Evolutionary conservation across 805 yeast species (phyloP), one percentile per base, ranked within the genome.

Genomic region (Starmerella apis): DNA sequence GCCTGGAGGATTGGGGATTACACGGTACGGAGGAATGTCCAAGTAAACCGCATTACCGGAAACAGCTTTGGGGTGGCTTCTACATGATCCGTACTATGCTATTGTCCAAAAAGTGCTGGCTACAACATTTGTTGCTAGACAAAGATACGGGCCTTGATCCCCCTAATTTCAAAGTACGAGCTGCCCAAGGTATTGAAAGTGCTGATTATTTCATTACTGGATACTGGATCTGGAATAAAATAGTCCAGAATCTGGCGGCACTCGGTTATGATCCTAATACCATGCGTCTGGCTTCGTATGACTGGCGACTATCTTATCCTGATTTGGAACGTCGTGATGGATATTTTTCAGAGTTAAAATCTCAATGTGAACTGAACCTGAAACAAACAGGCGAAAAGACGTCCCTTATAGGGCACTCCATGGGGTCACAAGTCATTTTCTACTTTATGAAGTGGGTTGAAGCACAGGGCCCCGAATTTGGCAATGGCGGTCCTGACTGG

Each of bases 201-300:
- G 92, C 96, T 0, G 98, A 92, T 67, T 92, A 86, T 66, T 92
- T 92, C 61, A 80, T 92, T 66, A 85, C 96, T 3, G 98, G 98
- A 0, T 92, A 92, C 65, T 92, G 98, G 98, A 86, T 92, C 60
- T 92, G 98, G 98, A 86, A 86, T 64, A 92, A 92, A 64, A 78
- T 92, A 47, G 71, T 92, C n/a, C 95, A 90, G 65, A 92, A 92
- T 61, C 70, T 92, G 56, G 94, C 96, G 2, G 96, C 86, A 0
- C 77, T 92, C 53, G 96, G 96, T 0, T 92, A 92, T 66, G 95
- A 86, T 43, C 90, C 96, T 2, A 82, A 86, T 58, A 85, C 76
- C 60, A 87, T 92, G 96, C 63, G 75, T 27, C 81, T 88, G 48
- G 98, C 97, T 1, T 75, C 95, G 1, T 92, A 92, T 65, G 98